Conservation (phyloP, 2,329 filamentous ascomycete species). For the Cercospora berteroae region DNA sequence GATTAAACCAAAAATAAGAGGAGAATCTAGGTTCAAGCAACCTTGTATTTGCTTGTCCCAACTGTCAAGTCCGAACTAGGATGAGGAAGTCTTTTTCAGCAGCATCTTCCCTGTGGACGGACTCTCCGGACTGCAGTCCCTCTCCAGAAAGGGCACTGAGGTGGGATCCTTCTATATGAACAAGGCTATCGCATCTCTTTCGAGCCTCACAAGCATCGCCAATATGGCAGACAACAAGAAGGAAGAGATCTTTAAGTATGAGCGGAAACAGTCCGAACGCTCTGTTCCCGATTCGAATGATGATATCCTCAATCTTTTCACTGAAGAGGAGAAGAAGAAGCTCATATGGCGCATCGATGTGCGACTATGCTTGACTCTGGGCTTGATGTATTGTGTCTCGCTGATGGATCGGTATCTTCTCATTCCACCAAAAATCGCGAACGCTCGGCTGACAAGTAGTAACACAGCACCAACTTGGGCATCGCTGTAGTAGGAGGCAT, state of each 20-base stretch:
- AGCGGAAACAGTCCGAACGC: constrained; percentile 31
- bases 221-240: constrained; percentile 30
- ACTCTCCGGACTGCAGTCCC: background rate
- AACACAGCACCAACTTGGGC: constrained; percentile 33
- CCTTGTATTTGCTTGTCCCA: background rate
- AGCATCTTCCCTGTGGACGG: background rate
- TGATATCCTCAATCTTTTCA: constrained; percentile 45
- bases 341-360: constrained; percentile 70
- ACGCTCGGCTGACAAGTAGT: background rate
- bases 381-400: constrained; percentile 41
- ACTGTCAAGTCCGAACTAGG: background rate
- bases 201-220: background rate
- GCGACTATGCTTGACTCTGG: constrained; percentile 49
- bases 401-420: constrained; percentile 37
- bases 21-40: background rate
- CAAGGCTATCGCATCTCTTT: background rate
- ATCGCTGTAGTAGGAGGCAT: constrained; percentile 40
- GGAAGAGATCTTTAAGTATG: constrained; percentile 23
- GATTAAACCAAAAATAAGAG: background rate
- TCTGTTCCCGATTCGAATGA: constrained; percentile 27
- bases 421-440: too few relatives aligned
- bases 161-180: background rate
- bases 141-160: background rate
- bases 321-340: constrained; percentile 60
- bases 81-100: background rate